Percentiles rank a stretch among this genome's conserved stretches.
Evolutionary conservation across 371 early-diverging fungal genomes (phyloP).

Genomic region (Mortierella sp.): DNA sequence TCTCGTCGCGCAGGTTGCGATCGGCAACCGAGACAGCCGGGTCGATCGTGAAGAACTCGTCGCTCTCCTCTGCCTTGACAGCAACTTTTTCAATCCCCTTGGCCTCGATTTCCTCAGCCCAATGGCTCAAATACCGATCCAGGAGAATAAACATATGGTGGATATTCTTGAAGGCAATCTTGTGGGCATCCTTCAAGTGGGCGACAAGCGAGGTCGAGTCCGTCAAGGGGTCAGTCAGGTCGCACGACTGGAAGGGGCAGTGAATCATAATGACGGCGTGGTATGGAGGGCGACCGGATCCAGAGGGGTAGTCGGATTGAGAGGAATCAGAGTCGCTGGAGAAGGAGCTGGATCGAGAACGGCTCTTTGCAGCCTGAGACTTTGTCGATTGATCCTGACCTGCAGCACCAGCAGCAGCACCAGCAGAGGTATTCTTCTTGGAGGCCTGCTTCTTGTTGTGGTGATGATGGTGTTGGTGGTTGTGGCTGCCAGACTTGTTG

Average conservation of each 20-base stretch:
- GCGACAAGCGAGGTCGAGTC: constrained; percentile 75
- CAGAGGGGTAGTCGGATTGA: constrained; percentile 44
- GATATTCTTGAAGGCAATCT: constrained; percentile 76
- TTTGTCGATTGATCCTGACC: constrained; percentile 12
- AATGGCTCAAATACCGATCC: constrained; percentile 81
- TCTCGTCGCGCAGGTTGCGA: constrained; percentile 75
- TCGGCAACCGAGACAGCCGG: constrained; percentile 73
- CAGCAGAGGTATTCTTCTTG: constrained; percentile 29
- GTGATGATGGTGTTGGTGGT: constrained; percentile 20
- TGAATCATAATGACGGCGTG: constrained; percentile 70
- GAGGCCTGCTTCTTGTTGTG: constrained; percentile 19
- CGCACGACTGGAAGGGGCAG: constrained; percentile 68
- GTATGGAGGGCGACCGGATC: constrained; percentile 65
- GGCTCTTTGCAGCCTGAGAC: constrained; percentile 18
- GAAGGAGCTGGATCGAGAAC: constrained; percentile 47
- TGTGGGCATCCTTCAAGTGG: constrained; percentile 79
- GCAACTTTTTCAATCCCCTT: constrained; percentile 57
- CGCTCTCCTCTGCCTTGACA: constrained; percentile 45
- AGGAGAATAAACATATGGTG: constrained; percentile 87
- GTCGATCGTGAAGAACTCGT: constrained; percentile 72
- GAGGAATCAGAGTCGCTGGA: constrained; percentile 55
- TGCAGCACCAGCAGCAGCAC: neutral
- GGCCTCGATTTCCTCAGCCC: constrained; percentile 68
- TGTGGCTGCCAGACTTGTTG: constrained; percentile 4
- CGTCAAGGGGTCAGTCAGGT: constrained; percentile 65